Base-by-base conservation (phyloP, 2,329 filamentous ascomycete species). In the Penicillium thymicola region DNA sequence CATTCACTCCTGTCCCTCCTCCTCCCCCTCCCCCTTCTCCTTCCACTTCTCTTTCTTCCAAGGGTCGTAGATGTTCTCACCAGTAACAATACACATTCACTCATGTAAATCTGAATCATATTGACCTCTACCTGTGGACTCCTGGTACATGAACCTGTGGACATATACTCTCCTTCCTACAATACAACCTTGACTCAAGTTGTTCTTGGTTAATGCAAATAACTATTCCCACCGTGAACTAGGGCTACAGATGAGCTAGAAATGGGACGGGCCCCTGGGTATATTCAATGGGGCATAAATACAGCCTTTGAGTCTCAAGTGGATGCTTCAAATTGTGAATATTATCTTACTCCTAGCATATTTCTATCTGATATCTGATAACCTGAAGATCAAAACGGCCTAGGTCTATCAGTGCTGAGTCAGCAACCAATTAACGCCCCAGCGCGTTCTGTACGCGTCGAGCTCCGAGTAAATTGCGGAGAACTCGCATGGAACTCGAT, bases 401-500 rank as follows among this genome's bases (percentile, higher is more conserved):
- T 21, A 21, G 21, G 21, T 21, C 21, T 21, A 21, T 21, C 21
- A 2, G 5, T 25, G 55, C 21, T 57, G 46, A 66, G 57, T 66
- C 64, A 66, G 60, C 64, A 62, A 38, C 57, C 57, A 54, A 63
- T 68, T 66, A 66, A 68, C 56, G 56, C 48, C 55, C 44, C 46
- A 57, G 54, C 70, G 70, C 70, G 67, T 66, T 53, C 45, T 23
- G 42, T 54, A 70, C 71, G 71, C 72, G 71, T 73, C 70, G 62
- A 72, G 68, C 63, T 69, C 49, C 58, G n/a, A 41, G 42, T 41
- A 53, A 54, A 60, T 40, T 59, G 58, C 58, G 61, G 59, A 64
- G 51, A 45, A 53, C 46, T 45, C 57, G 51, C 32, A 37, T 48
- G 51, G 30, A 23, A 7, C 46, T 47, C 7, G 16, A 27, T 11